Conservation (phyloP, 2,329 filamentous ascomycete species). For the Fusarium tupiense region DNA sequence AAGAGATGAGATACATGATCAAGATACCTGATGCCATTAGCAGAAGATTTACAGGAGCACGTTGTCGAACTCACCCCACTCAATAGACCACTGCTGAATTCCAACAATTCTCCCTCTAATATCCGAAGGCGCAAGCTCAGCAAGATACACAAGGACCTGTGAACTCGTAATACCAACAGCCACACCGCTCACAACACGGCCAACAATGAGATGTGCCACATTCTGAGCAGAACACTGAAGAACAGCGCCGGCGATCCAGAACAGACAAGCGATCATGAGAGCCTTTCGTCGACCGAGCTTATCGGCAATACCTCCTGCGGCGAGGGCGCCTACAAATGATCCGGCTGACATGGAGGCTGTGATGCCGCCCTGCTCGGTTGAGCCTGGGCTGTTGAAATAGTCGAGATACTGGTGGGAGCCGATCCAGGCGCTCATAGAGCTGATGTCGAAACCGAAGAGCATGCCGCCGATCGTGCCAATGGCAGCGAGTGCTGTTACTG, state of each 20-base stretch:
- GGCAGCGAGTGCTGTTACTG: conserved; percentile 47
- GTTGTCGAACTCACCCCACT: conserved; percentile 53
- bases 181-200: conserved; percentile 70
- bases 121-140: conserved; percentile 68
- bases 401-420: conserved; percentile 61
- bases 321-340: conserved; percentile 57
- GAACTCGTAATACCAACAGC: conserved; percentile 74
- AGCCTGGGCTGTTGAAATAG: conserved; percentile 60
- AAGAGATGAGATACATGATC: conserved; percentile 76
- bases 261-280: conserved; percentile 57
- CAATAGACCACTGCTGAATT: conserved; percentile 79
- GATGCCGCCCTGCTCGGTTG: conserved; percentile 59
- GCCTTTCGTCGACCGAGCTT: conserved; percentile 56
- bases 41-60: fast-evolving
- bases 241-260: conserved; percentile 67
- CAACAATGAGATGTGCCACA: conserved; percentile 63
- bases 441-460: conserved; percentile 66
- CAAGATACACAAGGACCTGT: conserved; percentile 74
- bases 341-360: conserved; percentile 60
- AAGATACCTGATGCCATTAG: conserved; percentile 62
- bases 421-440: conserved; percentile 67
- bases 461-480: conserved; percentile 55
- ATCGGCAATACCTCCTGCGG: conserved; percentile 59
- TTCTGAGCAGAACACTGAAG: conserved; percentile 69
- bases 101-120: conserved; percentile 73